A percentile compares a stretch with the other conserved stretches of the same genome.
Conservation (phyloP, 495 filamentous ascomycete genomes). For the Cercophora samala region DNA sequence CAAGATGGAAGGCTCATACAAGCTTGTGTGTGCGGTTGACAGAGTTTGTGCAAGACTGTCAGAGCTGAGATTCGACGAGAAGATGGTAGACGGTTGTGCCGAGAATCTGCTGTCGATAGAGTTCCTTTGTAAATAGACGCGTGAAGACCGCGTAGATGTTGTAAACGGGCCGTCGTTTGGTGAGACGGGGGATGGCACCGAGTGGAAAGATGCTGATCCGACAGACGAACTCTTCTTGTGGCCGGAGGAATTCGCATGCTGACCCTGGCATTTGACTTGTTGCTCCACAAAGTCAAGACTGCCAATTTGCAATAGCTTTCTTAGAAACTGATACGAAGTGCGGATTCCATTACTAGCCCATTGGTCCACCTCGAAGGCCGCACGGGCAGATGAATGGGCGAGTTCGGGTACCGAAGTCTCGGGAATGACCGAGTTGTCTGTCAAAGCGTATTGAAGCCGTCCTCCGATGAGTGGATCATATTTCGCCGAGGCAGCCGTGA, state of each 20-base stretch:
- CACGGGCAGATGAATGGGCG: conserved; percentile 29
- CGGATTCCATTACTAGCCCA: conserved; percentile 32
- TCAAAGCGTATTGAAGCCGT: conserved; percentile 29
- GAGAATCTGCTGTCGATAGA: conserved; percentile 26
- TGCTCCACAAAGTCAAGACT: conserved; percentile 30
- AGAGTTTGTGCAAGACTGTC: conserved; percentile 29
- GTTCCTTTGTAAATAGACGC: conserved; percentile 17
- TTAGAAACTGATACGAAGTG: conserved; percentile 31
- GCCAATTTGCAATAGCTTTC: conserved; percentile 31
- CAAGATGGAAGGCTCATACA: conserved; percentile 25
- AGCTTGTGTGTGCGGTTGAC: conserved; percentile 26
- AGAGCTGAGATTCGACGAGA: conserved; percentile 25
- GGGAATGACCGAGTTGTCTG: conserved; percentile 30
- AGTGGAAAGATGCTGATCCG: not conserved
- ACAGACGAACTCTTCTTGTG: not conserved
- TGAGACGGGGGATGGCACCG: not conserved
- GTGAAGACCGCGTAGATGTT: conserved; percentile 4
- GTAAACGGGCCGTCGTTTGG: not conserved
- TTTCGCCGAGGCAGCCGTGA: conserved; percentile 33
- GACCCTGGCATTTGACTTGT: conserved; percentile 3
- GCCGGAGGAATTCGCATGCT: not conserved
- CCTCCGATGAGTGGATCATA: conserved; percentile 33
- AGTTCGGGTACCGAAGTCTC: conserved; percentile 30
- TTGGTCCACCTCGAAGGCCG: conserved; percentile 28
- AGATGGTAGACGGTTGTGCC: conserved; percentile 17